These are phyloP conservation scores for Russula virescens DNA, from an alignment of 768 basidiomycete species.

Conservation along the genomic window DNA sequence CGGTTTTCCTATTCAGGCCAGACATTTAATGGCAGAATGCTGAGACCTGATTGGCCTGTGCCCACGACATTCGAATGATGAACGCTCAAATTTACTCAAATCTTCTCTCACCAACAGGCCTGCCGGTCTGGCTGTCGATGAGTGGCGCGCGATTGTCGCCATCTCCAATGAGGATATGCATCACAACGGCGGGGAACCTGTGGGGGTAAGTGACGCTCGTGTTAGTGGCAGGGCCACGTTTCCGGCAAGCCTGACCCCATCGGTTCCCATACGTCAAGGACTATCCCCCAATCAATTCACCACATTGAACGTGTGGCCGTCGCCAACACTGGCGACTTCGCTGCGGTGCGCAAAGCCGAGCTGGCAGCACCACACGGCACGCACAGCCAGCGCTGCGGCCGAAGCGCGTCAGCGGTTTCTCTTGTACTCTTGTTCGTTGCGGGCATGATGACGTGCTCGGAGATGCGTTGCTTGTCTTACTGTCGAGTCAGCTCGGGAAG, in stretches of 20 bases:
- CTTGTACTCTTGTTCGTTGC: conserved; percentile 87
- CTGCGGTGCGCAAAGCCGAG: conserved; percentile 84
- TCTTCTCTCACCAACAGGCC: too few species aligned
- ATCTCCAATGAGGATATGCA: too few species aligned
- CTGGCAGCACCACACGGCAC: conserved; percentile 81
- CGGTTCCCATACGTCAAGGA: conserved; percentile 91
- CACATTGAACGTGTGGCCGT: conserved; percentile 45
- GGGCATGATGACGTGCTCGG: conserved; percentile 94
- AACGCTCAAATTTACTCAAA: too few species aligned
- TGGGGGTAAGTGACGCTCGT: too few species aligned
- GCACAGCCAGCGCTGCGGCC: conserved; percentile 37
- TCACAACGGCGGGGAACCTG: too few species aligned
- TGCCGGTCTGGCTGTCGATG: too few species aligned
- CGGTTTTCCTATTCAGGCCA: too few species aligned
- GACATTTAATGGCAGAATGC: too few species aligned
- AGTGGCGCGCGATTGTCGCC: too few species aligned
- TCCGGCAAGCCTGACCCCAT: conserved; percentile 66
- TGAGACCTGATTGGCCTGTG: too few species aligned
- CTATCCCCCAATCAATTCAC: conserved; percentile 48
- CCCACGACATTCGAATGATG: too few species aligned
- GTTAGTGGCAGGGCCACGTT: conserved; percentile 68
- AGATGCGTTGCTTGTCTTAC: conserved; percentile 79
- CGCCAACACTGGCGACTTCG: conserved; percentile 45
- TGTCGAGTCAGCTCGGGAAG: conserved; percentile 61
- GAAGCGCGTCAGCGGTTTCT: conserved; percentile 68